Percentiles rank a stretch among this genome's conserved stretches.
Evolutionary conservation across 2,329 filamentous ascomycete species (phyloP).

Genomic region (Xylariaceae sp.): DNA sequence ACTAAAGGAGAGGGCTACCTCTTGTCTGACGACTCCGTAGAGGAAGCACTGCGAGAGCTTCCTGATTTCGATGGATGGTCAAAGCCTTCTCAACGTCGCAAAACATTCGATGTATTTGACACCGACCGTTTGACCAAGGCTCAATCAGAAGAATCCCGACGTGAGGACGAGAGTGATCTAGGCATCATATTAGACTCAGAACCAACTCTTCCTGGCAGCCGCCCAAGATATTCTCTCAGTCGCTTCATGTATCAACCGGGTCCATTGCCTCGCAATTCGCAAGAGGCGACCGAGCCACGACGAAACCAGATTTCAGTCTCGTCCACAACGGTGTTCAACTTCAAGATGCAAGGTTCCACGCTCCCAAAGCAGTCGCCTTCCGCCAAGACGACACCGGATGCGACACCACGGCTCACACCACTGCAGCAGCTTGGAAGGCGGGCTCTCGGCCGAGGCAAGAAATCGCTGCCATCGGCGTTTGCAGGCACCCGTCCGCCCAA

Average conservation of each 20-base stretch:
- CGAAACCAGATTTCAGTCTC: slow-evolving; percentile 23
- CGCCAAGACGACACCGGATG: slow-evolving; percentile 38
- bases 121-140: slow-evolving; percentile 31
- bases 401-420: slow-evolving; percentile 43
- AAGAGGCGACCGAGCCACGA: slow-evolving; percentile 1
- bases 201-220: slow-evolving; percentile 21
- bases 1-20: slow-evolving; percentile 40
- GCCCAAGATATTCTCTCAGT: slow-evolving; percentile 30
- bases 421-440: slow-evolving; percentile 49
- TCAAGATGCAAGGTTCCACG: slow-evolving; percentile 35
- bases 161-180: slow-evolving; percentile 16
- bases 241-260: slow-evolving; percentile 31
- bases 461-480: slow-evolving; percentile 26
- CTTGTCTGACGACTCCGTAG: slow-evolving; percentile 53
- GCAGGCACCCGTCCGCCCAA: slow-evolving; percentile 21
- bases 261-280: slow-evolving; percentile 12
- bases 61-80: slow-evolving; percentile 50
- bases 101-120: slow-evolving; percentile 42
- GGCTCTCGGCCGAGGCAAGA: slow-evolving; percentile 36
- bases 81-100: slow-evolving; percentile 32
- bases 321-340: slow-evolving; percentile 21
- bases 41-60: slow-evolving; percentile 47
- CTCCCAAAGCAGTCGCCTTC: slow-evolving; percentile 40
- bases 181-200: not conserved
- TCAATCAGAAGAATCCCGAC: slow-evolving; percentile 11